A percentile compares a stretch with the other conserved stretches of the same genome.
Conservation (phyloP, 352 stramenopile genomes). For the Pythium aristosporum region DNA sequence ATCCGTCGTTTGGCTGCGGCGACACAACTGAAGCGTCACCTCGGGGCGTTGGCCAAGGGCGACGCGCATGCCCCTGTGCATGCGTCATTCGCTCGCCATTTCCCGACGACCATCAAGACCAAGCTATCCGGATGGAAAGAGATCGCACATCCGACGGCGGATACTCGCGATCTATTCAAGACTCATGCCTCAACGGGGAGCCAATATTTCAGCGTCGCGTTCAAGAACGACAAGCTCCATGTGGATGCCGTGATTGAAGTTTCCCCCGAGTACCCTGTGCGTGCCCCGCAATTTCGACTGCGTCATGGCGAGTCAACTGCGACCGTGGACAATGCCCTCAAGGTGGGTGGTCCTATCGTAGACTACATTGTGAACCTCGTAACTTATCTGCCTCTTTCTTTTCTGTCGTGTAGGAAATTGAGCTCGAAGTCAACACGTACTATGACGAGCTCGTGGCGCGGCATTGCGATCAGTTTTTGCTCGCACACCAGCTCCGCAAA, state of each 20-base stretch:
- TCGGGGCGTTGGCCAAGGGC: slow-evolving; percentile 41
- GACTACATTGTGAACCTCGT: background rate
- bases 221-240: slow-evolving; percentile 43
- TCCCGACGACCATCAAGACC: slow-evolving; percentile 46
- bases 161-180: slow-evolving; percentile 47
- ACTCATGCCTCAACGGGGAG: slow-evolving; percentile 36
- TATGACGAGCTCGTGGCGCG: slow-evolving; percentile 58
- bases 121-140: slow-evolving; percentile 55
- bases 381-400: background rate
- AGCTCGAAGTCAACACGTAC: slow-evolving; percentile 75
- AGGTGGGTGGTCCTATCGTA: slow-evolving; percentile 31
- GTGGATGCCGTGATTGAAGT: slow-evolving; percentile 60
- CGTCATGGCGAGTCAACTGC: slow-evolving; percentile 33
- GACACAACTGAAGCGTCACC: slow-evolving; percentile 45
- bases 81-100: slow-evolving; percentile 37
- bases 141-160: slow-evolving; percentile 28
- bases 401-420: slow-evolving; percentile 46
- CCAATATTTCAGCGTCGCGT: slow-evolving; percentile 51
- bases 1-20: slow-evolving; percentile 49
- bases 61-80: slow-evolving; percentile 36
- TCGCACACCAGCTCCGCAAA: slow-evolving; percentile 74
- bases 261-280: slow-evolving; percentile 61
- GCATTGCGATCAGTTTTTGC: slow-evolving; percentile 43
- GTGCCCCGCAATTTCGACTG: slow-evolving; percentile 63
- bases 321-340: slow-evolving; percentile 51